phyloP scores from a whole-genome alignment of 768 basidiomycete genomes.

The Pilatotrama ljubarskyi region DNA sequence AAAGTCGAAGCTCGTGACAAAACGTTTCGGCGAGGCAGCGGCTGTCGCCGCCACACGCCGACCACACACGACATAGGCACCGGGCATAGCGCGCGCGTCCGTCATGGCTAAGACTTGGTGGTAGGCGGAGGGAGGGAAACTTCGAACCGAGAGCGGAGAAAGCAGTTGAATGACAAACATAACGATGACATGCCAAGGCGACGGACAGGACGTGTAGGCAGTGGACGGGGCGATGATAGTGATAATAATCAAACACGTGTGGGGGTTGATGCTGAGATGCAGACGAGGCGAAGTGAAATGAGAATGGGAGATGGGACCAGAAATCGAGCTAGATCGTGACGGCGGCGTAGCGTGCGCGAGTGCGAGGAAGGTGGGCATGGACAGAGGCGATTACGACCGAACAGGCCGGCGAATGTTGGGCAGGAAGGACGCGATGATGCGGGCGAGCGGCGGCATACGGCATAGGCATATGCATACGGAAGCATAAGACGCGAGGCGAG shows the following conservation, averaged over 20 bases:
- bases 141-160: conserved; percentile 22
- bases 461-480: conserved; percentile 22
- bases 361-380: conserved; percentile 1
- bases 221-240: conserved; percentile 20
- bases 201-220: conserved; percentile 20
- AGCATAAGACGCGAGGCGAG: not conserved
- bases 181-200: conserved; percentile 24
- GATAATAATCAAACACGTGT: conserved; percentile 30
- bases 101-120: conserved; percentile 16
- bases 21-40: conserved; percentile 10
- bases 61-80: conserved; percentile 18
- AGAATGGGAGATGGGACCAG: conserved; percentile 16
- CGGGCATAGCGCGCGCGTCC: conserved; percentile 16
- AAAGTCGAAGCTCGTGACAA: conserved; percentile 7
- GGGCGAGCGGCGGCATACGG: conserved; percentile 14
- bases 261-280: conserved; percentile 21
- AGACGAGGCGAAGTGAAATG: conserved; percentile 16
- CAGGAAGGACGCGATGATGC: not conserved
- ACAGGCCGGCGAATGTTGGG: not conserved
- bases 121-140: not conserved
- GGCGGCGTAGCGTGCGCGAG: conserved; percentile 17
- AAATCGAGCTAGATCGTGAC: conserved; percentile 19
- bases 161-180: conserved; percentile 25
- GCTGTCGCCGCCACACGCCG: conserved; percentile 4
- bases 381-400: conserved; percentile 18